phyloP scores from a whole-genome alignment of 2,329 filamentous ascomycete species.

The Didymella pinodella region DNA sequence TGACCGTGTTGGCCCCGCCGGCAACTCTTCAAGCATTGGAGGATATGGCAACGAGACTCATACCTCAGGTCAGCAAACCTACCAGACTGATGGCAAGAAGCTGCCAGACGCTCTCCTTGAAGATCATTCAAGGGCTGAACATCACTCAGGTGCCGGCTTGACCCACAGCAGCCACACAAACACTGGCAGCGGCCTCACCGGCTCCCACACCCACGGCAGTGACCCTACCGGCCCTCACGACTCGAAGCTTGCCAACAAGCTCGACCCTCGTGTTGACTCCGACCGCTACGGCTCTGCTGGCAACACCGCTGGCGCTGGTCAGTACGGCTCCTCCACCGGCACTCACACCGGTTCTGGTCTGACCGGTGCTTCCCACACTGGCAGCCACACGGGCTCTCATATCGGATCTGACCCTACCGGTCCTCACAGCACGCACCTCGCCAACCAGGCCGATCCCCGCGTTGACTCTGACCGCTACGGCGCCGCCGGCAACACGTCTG shows the following conservation, averaged over 20 bases:
- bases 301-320: constrained; percentile 29
- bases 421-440: constrained; percentile 27
- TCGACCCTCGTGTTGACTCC: constrained; percentile 42
- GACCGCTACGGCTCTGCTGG: constrained; percentile 34
- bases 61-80: constrained; percentile 21
- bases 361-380: constrained; percentile 10
- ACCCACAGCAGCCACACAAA: constrained; percentile 24
- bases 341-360: constrained; percentile 18
- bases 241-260: constrained; percentile 25
- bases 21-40: constrained; percentile 25
- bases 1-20: constrained; percentile 26
- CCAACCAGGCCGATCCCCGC: constrained; percentile 33
- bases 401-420: constrained; percentile 26
- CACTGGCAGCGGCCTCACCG: constrained; percentile 23
- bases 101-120: constrained; percentile 21
- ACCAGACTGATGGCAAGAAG: constrained; percentile 20
- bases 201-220: constrained; percentile 18
- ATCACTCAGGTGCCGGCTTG: constrained; percentile 23
- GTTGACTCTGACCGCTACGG: constrained; percentile 37
- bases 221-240: constrained; percentile 32
- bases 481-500: constrained; percentile 26
- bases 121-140: constrained; percentile 18
- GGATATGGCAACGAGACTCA: constrained; percentile 19
- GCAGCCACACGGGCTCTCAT: constrained; percentile 19
- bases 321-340: constrained; percentile 23